Evolutionary conservation across 345 rosid species (phyloP).

Genomic region (Salix arbutifolia): DNA sequence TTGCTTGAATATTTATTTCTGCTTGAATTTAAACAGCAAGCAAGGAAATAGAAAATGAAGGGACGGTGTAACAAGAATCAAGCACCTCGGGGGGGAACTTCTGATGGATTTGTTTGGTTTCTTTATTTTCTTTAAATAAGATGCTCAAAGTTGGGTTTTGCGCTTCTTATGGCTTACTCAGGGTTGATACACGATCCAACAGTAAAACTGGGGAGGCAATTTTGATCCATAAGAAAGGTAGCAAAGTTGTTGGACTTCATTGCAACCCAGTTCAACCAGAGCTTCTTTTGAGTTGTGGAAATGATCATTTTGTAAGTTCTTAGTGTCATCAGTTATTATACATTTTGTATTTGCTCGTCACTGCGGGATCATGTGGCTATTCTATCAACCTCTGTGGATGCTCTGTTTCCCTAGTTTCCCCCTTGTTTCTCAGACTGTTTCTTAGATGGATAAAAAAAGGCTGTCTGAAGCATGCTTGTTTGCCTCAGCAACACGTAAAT

Average conservation of each 20-base stretch:
- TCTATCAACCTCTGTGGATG: no score
- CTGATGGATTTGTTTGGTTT: background rate
- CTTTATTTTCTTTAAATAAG: background rate
- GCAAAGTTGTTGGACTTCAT: conserved; percentile 91
- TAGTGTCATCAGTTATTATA: background rate
- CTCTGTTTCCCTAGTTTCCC: background rate
- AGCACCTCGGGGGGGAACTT: background rate
- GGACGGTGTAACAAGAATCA: background rate
- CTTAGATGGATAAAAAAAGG: no score
- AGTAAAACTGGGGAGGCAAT: conserved; percentile 44
- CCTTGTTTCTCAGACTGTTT: background rate
- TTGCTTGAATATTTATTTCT: background rate
- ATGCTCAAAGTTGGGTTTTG: background rate
- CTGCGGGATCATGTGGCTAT: background rate
- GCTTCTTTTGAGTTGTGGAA: conserved; percentile 86
- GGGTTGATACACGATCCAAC: conserved; percentile 83
- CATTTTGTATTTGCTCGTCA: background rate
- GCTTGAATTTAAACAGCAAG: no score
- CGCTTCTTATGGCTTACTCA: conserved; percentile 16
- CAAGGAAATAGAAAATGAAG: background rate
- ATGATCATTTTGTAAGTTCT: conserved; percentile 87
- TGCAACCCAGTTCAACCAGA: conserved; percentile 94
- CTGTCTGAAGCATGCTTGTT: background rate
- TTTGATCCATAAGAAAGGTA: conserved; percentile 87
- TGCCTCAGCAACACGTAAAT: background rate